A percentile compares a stretch with the other conserved stretches of the same genome.
Evolutionary conservation across 179 eudicot genomes (phyloP).

Genomic region (Beta lomatogona): DNA sequence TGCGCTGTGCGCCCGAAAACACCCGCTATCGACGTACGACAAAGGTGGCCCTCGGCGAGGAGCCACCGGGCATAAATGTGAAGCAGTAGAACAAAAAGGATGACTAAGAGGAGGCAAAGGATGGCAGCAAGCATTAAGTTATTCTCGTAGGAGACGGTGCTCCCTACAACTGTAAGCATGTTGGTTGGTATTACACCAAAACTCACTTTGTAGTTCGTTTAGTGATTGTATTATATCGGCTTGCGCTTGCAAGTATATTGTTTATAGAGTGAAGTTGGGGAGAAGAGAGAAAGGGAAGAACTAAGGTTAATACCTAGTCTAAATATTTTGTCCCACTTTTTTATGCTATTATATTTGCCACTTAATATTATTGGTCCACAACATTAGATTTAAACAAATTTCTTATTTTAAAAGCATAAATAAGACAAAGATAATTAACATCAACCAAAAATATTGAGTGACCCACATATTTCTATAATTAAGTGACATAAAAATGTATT

Average conservation of each 20-base stretch:
- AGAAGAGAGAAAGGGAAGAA: neutral
- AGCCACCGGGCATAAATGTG: slow-evolving; percentile 70
- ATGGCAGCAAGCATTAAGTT: slow-evolving; percentile 58
- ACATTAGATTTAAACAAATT: too few species aligned
- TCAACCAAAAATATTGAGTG: too few species aligned
- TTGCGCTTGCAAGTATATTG: neutral
- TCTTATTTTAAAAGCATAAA: too few species aligned
- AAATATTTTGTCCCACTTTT: too few species aligned
- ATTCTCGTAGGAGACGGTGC: slow-evolving; percentile 42
- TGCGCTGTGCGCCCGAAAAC: slow-evolving; percentile 20
- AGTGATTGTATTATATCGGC: too few species aligned
- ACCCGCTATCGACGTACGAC: slow-evolving; percentile 17
- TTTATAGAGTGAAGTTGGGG: neutral
- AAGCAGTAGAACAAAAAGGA: slow-evolving; percentile 57
- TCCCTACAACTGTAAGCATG: slow-evolving; percentile 24
- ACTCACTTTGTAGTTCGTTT: too few species aligned
- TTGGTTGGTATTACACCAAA: neutral
- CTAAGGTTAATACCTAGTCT: neutral
- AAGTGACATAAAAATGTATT: too few species aligned
- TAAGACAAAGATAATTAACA: too few species aligned
- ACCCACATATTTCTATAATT: too few species aligned
- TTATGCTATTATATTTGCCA: too few species aligned
- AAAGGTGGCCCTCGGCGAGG: slow-evolving; percentile 40
- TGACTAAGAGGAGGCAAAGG: slow-evolving; percentile 51
- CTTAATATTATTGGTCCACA: too few species aligned